A percentile compares a stretch with the other conserved stretches of the same genome.
phyloP scores from a whole-genome alignment of 441 rosid genomes.

The Euphorbia schlechtendalii region DNA sequence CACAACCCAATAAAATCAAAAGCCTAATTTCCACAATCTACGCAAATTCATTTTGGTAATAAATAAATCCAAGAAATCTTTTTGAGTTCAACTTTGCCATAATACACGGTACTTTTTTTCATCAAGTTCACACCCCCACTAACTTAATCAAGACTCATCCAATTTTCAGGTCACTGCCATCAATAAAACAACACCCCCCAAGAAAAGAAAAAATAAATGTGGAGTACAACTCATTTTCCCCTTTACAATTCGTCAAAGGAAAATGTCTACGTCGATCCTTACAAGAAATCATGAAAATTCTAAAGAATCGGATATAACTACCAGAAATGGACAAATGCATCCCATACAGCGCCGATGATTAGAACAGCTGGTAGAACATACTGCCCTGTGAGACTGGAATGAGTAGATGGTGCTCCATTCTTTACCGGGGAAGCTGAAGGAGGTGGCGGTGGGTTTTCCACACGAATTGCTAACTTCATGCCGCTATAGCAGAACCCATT shows the following conservation, averaged over 20 bases:
- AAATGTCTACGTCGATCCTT: neutral
- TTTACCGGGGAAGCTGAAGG: slow-evolving; percentile 41
- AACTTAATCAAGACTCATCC: slow-evolving; percentile 10
- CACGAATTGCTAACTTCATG: slow-evolving; percentile 59
- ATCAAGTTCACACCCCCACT: slow-evolving; percentile 12
- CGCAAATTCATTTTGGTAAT: slow-evolving; percentile 15
- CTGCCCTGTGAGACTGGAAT: slow-evolving; percentile 24
- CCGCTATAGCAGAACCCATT: slow-evolving; percentile 80
- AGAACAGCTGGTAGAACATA: slow-evolving; percentile 41
- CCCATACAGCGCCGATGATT: slow-evolving; percentile 45
- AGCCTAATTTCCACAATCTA: slow-evolving; percentile 11
- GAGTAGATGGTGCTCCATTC: slow-evolving; percentile 27
- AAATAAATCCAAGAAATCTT: slow-evolving; percentile 9
- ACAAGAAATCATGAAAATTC: neutral
- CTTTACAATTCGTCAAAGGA: slow-evolving; percentile 20
- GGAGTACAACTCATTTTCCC: slow-evolving; percentile 17
- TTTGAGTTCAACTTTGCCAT: neutral
- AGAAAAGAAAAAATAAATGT: slow-evolving; percentile 6
- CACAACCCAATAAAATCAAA: neutral
- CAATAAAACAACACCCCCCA: slow-evolving; percentile 14
- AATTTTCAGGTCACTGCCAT: slow-evolving; percentile 16
- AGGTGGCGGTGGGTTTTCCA: slow-evolving; percentile 65
- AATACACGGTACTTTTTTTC: slow-evolving; percentile 7
- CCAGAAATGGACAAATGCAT: slow-evolving; percentile 36
- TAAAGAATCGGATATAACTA: slow-evolving; percentile 14